phyloP scores from a whole-genome alignment of 2,329 filamentous ascomycete species.

The Colletotrichum limetticola region DNA sequence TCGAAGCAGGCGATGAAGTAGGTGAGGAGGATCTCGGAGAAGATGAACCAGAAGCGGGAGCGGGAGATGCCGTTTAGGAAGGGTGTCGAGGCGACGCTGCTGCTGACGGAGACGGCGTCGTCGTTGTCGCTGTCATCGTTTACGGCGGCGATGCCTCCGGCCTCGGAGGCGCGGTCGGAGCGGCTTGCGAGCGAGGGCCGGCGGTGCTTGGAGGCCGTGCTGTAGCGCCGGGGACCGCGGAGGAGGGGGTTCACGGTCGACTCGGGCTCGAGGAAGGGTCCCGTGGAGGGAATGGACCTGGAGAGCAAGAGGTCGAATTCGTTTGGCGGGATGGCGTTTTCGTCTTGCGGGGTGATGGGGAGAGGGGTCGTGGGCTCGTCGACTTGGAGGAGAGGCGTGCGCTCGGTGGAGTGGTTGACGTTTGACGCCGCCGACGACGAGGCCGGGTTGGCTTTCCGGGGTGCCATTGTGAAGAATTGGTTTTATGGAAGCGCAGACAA shows the following conservation, averaged over 20 bases:
- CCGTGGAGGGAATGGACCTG: constrained; percentile 50
- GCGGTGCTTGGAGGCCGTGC: constrained; percentile 32
- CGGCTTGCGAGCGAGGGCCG: constrained; percentile 23
- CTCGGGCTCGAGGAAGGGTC: constrained; percentile 54
- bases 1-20: constrained; percentile 76
- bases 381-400: constrained; percentile 22
- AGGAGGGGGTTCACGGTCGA: constrained; percentile 53
- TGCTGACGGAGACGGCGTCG: constrained; percentile 26
- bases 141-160: neutral
- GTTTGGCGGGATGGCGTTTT: constrained; percentile 44
- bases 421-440: neutral
- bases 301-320: constrained; percentile 51
- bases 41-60: constrained; percentile 71
- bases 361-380: constrained; percentile 26
- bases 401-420: neutral
- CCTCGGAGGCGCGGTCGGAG: constrained; percentile 4
- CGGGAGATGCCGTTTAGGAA: constrained; percentile 60
- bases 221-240: constrained; percentile 44
- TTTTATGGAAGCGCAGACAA: neutral
- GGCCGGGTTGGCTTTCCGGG: neutral
- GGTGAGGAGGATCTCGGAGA: constrained; percentile 65
- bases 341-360: constrained; percentile 34
- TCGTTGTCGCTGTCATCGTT: neutral
- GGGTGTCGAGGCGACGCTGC: constrained; percentile 33
- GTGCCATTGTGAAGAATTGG: neutral